Percentiles rank a stretch among this genome's conserved stretches.
Conservation (phyloP, 371 early-diverging fungal species). For the Actinomortierella ambigua region DNA sequence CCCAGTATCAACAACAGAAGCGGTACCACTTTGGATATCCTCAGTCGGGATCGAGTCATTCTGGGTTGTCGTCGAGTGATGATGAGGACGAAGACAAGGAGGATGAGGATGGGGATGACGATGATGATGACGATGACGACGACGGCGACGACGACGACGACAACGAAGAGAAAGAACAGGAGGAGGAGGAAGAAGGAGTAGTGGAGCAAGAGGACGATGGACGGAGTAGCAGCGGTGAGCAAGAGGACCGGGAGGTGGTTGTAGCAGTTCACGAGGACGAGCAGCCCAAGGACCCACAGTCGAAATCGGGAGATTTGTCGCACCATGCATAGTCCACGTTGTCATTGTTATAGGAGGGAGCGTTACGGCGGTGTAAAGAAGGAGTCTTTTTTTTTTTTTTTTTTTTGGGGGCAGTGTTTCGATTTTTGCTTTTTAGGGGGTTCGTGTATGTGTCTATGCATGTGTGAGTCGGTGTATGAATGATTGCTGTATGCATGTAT, state of each 20-base stretch:
- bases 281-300: too few relatives aligned
- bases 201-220: not conserved
- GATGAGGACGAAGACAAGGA: slow-evolving; percentile 1
- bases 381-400: too few relatives aligned
- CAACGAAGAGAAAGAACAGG: not conserved
- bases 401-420: too few relatives aligned
- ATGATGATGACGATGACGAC: not conserved
- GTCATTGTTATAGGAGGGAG: too few relatives aligned
- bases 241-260: not conserved
- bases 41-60: slow-evolving; percentile 17
- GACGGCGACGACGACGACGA: not conserved
- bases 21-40: slow-evolving; percentile 34
- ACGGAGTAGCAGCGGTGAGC: slow-evolving; percentile 1
- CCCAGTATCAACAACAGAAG: slow-evolving; percentile 13
- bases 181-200: not conserved
- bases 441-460: too few relatives aligned
- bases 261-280: too few relatives aligned
- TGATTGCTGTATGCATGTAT: too few relatives aligned
- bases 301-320: too few relatives aligned
- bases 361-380: too few relatives aligned
- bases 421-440: too few relatives aligned
- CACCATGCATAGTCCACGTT: too few relatives aligned
- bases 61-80: not conserved
- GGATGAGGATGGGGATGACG: slow-evolving; percentile 1
- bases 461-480: too few relatives aligned